A percentile compares a stretch with the other conserved stretches of the same genome.
phyloP scores from a whole-genome alignment of 2,329 filamentous ascomycete genomes.

The Fusarium brachygibbosum region DNA sequence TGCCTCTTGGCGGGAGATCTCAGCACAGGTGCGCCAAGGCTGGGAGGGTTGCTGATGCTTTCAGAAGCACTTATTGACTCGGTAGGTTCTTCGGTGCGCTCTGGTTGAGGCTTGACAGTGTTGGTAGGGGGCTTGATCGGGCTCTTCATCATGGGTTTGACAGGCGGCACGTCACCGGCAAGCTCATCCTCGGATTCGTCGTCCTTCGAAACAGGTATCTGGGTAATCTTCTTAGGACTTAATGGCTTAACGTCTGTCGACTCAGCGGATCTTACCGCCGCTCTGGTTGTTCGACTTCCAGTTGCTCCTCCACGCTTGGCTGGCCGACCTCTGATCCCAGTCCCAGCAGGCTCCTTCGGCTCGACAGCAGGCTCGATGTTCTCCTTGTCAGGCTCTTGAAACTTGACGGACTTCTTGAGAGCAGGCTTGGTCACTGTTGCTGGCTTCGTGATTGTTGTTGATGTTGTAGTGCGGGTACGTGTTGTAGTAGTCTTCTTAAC shows the following conservation, averaged over 20 bases:
- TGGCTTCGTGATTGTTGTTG: conserved; percentile 53
- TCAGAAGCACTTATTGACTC: conserved; percentile 50
- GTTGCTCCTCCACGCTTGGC: conserved; percentile 58
- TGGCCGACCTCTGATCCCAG: conserved; percentile 58
- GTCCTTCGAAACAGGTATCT: conserved; percentile 64
- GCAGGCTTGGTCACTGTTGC: conserved; percentile 58
- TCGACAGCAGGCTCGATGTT: conserved; percentile 64
- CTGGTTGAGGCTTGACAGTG: conserved; percentile 27
- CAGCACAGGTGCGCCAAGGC: conserved; percentile 57
- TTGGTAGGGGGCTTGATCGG: conserved; percentile 64
- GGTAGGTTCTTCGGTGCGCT: conserved; percentile 27
- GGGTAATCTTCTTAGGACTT: conserved; percentile 75
- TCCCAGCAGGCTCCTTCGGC: conserved; percentile 53
- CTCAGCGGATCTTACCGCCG: conserved; percentile 51
- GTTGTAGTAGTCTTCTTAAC: conserved; percentile 52
- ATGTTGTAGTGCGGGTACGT: conserved; percentile 49
- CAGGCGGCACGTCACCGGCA: conserved; percentile 63
- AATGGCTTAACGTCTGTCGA: conserved; percentile 64
- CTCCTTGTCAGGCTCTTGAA: conserved; percentile 75
- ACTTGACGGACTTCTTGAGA: conserved; percentile 72
- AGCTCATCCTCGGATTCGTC: conserved; percentile 72
- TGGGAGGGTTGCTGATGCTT: conserved; percentile 53
- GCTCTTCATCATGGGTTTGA: conserved; percentile 67
- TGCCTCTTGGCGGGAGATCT: conserved; percentile 69
- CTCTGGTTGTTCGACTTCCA: conserved; percentile 53